Conservation (phyloP, 495 filamentous ascomycete genomes). For the Annulohypoxylon stygium region DNA sequence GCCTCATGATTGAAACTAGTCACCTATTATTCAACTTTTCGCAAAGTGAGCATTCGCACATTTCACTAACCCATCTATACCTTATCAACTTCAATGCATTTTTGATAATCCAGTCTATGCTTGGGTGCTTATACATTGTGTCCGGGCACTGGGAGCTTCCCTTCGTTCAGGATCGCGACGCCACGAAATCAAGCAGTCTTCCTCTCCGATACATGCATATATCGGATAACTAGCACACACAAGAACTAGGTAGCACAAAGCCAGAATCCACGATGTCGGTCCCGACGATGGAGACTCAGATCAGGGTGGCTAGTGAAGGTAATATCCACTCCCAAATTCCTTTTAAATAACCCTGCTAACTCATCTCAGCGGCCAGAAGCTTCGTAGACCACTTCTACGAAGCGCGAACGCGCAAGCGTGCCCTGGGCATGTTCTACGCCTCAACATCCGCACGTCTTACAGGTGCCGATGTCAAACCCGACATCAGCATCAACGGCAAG, state of each 20-base stretch:
- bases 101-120: background rate
- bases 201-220: background rate
- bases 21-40: conserved; percentile 11
- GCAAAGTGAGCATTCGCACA: background rate
- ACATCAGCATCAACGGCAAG: conserved; percentile 63
- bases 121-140: background rate
- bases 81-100: background rate
- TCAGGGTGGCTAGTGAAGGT: conserved; percentile 49
- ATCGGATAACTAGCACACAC: too few species aligned
- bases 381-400: conserved; percentile 61
- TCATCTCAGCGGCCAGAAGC: conserved; percentile 53
- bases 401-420: conserved; percentile 51
- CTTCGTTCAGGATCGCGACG: background rate
- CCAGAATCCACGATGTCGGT: conserved; percentile 34
- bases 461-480: conserved; percentile 51
- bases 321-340: background rate
- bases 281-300: conserved; percentile 42
- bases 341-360: conserved; percentile 7
- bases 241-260: background rate
- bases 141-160: background rate
- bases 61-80: background rate
- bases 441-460: conserved; percentile 52
- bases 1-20: background rate
- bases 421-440: conserved; percentile 55
- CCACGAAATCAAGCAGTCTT: background rate